Percentiles rank a stretch among this genome's conserved stretches.
These are phyloP conservation scores for Boletus insuetus DNA, from an alignment of 768 basidiomycete species.

Conservation along the genomic window DNA sequence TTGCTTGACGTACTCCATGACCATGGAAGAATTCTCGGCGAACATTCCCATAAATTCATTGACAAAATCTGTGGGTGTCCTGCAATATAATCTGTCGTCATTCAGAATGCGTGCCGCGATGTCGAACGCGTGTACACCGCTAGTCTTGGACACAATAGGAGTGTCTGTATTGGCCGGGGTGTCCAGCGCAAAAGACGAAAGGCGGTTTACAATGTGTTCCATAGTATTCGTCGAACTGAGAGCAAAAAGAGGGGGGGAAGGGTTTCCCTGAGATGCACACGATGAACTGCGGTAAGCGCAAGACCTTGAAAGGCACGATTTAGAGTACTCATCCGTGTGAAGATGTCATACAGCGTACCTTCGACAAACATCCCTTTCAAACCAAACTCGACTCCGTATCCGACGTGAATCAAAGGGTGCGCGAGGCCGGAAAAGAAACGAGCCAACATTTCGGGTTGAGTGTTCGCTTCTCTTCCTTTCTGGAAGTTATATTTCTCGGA, in stretches of 20 bases:
- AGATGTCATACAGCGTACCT: conserved; percentile 36
- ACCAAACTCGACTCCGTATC: conserved; percentile 62
- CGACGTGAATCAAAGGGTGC: conserved; percentile 63
- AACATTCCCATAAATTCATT: conserved; percentile 14
- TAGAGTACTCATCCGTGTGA: background rate
- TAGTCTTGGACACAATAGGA: background rate
- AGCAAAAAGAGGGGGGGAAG: conserved; percentile 9
- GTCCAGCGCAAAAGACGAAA: conserved; percentile 12
- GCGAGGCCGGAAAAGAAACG: conserved; percentile 48
- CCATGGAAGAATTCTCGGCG: background rate
- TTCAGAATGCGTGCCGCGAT: conserved; percentile 51
- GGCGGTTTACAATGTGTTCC: background rate
- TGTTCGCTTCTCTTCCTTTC: conserved; percentile 5
- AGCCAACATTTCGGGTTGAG: conserved; percentile 51
- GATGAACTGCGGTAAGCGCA: conserved; percentile 22
- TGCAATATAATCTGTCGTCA: conserved; percentile 37
- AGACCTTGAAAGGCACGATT: conserved; percentile 21
- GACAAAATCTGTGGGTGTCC: conserved; percentile 13
- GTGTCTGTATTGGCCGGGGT: background rate
- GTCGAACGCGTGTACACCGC: conserved; percentile 39
- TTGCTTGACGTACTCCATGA: conserved; percentile 28
- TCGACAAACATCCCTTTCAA: conserved; percentile 60
- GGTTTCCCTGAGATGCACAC: conserved; percentile 38
- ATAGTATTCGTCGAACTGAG: background rate
- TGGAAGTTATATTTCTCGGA: conserved; percentile 27